Evolutionary conservation across 2,329 filamentous ascomycete genomes (phyloP), one percentile per base, ranked within the genome.

Genomic region (Fusarium poae): DNA sequence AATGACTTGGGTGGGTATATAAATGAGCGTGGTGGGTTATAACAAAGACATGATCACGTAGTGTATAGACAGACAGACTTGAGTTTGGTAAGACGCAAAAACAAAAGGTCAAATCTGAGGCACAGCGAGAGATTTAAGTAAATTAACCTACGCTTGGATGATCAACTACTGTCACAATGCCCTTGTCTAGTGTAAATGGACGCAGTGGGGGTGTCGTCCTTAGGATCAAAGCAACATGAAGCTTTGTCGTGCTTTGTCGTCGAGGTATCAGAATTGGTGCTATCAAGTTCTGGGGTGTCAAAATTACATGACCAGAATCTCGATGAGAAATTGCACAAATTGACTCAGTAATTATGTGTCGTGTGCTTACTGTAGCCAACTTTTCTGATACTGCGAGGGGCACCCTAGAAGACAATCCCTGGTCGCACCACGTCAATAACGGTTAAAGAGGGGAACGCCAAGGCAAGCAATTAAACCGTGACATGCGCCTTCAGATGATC

Each of bases 1-100:
- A 74, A 59, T 62, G 72, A 74, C 70, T 73, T 58, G 70, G 72
- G 72, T 74, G 59, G 68, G 69, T 64, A 50, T 59, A 54, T 61
- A 50, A 57, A 52, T 42, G 59, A 63, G 32, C 45, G 67, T 67
- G 34, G 32, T 27, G 23, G 53, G 34, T 39, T 71, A 72, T 65
- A 70, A 65, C 64, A 68, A 57, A 69, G 60, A 55, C 64, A 72
- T 72, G 64, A 57, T 56, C 67, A 69, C 71, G 42, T 50, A 50
- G 29, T 35, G n/a, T 25, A 30, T 25, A 52, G 52, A 42, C 32
- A 40, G 46, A 29, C 55, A 60, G 25, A 55, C 52, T 44, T 29
- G 34, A 44, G 55, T 35, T 42, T 35, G 43, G 40, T 46, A 32
- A 39, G 48, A 32, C 18, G n/a, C 12, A 20, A 45, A 49, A 20